A percentile compares a stretch with the other conserved stretches of the same genome.
Conservation (phyloP, 495 filamentous ascomycete species). For the Aspergillus bertholletiae region DNA sequence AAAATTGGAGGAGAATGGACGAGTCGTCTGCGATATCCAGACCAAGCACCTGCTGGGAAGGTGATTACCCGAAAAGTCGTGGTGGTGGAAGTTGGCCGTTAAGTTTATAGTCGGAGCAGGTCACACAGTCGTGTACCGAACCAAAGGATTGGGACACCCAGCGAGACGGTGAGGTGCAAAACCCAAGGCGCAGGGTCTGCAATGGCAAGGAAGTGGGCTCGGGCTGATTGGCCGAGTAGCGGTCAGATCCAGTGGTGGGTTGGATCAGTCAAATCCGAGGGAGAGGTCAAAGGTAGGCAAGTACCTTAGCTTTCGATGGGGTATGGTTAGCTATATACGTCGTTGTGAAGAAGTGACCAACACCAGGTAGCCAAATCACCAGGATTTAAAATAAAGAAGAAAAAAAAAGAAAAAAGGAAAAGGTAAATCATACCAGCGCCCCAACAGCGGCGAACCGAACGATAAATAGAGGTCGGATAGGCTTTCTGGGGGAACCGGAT, state of each 20-base stretch:
- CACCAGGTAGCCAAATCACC: neutral
- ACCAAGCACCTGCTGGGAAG: neutral
- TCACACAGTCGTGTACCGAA: slow-evolving; percentile 23
- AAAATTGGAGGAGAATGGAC: neutral
- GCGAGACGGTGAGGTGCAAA: slow-evolving; percentile 20
- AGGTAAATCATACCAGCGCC: slow-evolving; percentile 3
- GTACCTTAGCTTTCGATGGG: neutral
- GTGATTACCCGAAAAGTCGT: neutral
- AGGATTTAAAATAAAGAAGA: neutral
- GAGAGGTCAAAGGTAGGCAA: neutral
- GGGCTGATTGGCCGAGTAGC: slow-evolving; percentile 19
- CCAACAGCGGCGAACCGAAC: slow-evolving; percentile 10
- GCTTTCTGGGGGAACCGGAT: slow-evolving; percentile 12
- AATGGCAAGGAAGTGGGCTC: slow-evolving; percentile 9
- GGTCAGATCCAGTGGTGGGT: slow-evolving; percentile 13
- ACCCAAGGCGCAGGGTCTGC: slow-evolving; percentile 10
- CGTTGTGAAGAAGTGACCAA: neutral
- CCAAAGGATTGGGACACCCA: slow-evolving; percentile 27
- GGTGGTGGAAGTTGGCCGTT: neutral
- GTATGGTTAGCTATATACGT: neutral
- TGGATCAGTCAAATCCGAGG: neutral
- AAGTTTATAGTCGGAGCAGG: slow-evolving; percentile 6
- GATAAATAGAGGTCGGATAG: slow-evolving; percentile 22
- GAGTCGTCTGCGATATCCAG: neutral
- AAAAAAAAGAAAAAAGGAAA: neutral